Evolutionary conservation across 2,329 filamentous ascomycete species (phyloP).

Genomic region (Aureobasidium lini): DNA sequence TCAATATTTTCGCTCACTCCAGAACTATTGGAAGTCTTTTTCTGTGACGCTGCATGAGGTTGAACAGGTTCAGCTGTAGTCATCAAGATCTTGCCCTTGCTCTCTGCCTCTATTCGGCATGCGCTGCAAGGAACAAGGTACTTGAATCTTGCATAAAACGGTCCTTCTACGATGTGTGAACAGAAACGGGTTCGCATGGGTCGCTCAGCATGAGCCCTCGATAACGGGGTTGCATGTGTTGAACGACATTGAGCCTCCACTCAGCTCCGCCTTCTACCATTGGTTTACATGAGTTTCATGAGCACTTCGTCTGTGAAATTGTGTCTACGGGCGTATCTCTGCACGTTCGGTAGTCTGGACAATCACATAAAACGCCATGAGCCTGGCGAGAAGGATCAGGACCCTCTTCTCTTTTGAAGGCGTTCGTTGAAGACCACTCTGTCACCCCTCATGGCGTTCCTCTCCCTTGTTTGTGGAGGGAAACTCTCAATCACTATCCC

Average conservation of each 20-base stretch:
- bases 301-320: not conserved
- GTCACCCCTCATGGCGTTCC: constrained; percentile 5
- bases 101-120: too few relatives aligned
- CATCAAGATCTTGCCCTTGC: not conserved
- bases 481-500: not conserved
- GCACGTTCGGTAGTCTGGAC: not conserved
- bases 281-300: not conserved
- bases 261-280: not conserved
- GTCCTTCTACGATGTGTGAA: not conserved
- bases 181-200: constrained; percentile 5
- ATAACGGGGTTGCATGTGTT: constrained; percentile 1
- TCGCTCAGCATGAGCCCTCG: not conserved
- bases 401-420: not conserved
- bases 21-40: not conserved
- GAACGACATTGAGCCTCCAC: not conserved
- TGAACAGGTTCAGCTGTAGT: not conserved
- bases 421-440: not conserved
- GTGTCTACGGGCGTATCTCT: not conserved
- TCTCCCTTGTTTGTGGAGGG: not conserved
- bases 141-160: constrained; percentile 3
- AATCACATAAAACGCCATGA: not conserved
- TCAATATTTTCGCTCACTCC: not conserved
- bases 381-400: not conserved
- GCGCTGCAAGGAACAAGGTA: not conserved
- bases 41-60: not conserved